Conservation (phyloP, 1,284 basidiomycete species). For the Leccinum huronense region DNA sequence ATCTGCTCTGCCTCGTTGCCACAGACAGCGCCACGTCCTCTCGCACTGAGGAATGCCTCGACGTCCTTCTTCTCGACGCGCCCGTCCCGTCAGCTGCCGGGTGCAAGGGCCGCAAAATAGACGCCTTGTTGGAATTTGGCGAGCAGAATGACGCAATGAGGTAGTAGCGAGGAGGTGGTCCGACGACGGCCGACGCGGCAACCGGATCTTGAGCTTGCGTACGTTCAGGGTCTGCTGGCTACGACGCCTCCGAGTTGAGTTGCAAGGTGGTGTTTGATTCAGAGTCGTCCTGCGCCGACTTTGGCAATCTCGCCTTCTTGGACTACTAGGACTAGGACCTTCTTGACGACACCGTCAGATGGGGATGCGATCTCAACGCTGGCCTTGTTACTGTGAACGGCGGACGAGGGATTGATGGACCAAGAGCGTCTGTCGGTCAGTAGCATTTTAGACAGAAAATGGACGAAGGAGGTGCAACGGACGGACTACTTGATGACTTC, state of each 20-base stretch:
- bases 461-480: not conserved
- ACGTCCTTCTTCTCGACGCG: conserved; percentile 78
- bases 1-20: no score
- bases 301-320: conserved; percentile 84
- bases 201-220: not conserved
- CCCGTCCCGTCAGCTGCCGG: conserved; percentile 74
- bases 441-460: not conserved
- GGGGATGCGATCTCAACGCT: conserved; percentile 93
- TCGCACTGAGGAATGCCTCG: conserved; percentile 13
- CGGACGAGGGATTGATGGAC: conserved; percentile 59
- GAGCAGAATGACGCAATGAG: conserved; percentile 75
- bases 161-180: conserved; percentile 65
- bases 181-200: conserved; percentile 16
- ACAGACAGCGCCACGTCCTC: no score
- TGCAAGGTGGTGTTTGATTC: not conserved
- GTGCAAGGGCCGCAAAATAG: conserved; percentile 57
- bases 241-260: conserved; percentile 2
- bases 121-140: conserved; percentile 51
- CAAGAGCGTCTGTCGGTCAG: conserved; percentile 31
- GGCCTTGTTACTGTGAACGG: conserved; percentile 84
- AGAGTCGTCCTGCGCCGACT: conserved; percentile 70
- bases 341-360: conserved; percentile 74
- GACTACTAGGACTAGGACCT: conserved; percentile 76
- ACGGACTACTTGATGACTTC: conserved; percentile 87
- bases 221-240: not conserved